These are phyloP conservation scores for Sporothrix inflata DNA, from an alignment of 2,329 filamentous ascomycete species.

Conservation along the genomic window DNA sequence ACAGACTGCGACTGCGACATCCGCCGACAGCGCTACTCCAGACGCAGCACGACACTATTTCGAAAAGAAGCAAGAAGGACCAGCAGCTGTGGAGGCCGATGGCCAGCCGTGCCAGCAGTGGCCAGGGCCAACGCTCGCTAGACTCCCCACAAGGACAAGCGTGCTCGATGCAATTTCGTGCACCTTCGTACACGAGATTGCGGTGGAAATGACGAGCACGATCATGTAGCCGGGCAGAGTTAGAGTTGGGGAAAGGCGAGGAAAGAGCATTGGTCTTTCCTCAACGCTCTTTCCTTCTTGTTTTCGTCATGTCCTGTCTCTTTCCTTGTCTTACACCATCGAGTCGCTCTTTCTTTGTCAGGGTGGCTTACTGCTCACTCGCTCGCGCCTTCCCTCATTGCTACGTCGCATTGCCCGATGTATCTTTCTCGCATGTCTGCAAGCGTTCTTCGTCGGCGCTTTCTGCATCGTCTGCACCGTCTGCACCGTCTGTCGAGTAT, in stretches of 20 bases:
- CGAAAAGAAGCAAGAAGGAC: not conserved
- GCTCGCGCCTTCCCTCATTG: conserved; percentile 19
- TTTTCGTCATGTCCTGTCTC: not conserved
- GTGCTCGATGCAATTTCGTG: conserved; percentile 11
- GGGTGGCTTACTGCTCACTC: not conserved
- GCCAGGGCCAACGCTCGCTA: not conserved
- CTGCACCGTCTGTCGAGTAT: not conserved
- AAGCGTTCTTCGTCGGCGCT: not conserved
- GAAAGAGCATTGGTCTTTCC: not conserved
- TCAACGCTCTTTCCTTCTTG: not conserved
- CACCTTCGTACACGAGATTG: conserved; percentile 6
- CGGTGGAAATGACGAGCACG: conserved; percentile 24
- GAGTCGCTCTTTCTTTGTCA: not conserved
- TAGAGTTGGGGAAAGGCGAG: not conserved
- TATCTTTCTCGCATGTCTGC: conserved; percentile 13
- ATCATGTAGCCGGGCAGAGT: not conserved
- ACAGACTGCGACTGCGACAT: not conserved
- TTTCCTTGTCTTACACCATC: too few species aligned
- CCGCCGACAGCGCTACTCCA: not conserved
- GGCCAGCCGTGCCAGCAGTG: conserved; percentile 6
- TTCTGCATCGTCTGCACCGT: not conserved
- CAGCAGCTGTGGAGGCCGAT: conserved; percentile 3
- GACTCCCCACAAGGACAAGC: conserved; percentile 8
- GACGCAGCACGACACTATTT: not conserved
- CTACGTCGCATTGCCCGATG: conserved; percentile 17